Conservation (phyloP, 2,329 filamentous ascomycete genomes). For the Aureobasidium vineae region DNA sequence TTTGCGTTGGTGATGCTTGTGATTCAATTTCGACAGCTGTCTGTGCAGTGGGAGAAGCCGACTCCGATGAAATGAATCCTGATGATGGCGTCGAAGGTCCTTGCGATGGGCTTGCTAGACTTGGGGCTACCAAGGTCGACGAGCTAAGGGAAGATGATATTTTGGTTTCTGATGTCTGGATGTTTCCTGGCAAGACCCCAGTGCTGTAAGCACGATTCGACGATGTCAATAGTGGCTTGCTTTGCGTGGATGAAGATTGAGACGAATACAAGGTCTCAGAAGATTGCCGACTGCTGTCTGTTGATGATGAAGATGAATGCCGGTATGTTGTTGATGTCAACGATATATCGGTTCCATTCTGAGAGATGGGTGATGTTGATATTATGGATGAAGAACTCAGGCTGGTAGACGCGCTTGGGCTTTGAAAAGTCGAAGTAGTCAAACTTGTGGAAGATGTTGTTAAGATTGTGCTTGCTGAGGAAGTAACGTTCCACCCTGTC, state of each 20-base stretch:
- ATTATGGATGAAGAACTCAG: background rate
- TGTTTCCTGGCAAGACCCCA: background rate
- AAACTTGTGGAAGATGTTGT: background rate
- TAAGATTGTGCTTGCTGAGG: background rate
- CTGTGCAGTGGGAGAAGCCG: background rate
- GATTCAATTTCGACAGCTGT: background rate
- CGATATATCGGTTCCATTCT: background rate
- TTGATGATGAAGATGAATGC: background rate
- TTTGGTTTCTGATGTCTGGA: background rate
- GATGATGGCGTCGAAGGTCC: background rate
- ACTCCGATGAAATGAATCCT: background rate
- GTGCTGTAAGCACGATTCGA: background rate
- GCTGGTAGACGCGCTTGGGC: background rate
- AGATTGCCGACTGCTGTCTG: background rate
- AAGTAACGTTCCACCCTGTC: slow-evolving; percentile 10
- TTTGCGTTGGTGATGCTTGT: background rate
- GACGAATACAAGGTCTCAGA: background rate
- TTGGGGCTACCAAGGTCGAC: background rate
- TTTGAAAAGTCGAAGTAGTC: background rate
- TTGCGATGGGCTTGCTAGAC: background rate
- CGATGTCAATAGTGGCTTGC: background rate
- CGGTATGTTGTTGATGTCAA: background rate
- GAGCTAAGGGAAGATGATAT: background rate
- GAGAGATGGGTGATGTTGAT: background rate
- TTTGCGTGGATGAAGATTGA: background rate